These are phyloP conservation scores for Anacardium occidentale DNA, from an alignment of 345 rosid genomes.

Conservation along the genomic window DNA sequence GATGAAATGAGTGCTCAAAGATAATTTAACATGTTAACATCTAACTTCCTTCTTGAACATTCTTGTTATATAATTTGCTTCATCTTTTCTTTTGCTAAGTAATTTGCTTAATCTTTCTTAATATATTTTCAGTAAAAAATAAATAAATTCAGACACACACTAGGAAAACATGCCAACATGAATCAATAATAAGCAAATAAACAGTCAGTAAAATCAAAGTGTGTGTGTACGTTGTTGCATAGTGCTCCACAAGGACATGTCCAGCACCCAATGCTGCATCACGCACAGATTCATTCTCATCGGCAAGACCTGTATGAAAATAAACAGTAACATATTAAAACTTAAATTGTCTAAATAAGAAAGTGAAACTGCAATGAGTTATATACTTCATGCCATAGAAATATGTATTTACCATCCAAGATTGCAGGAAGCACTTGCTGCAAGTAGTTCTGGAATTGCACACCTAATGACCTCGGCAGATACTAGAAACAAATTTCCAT, in stretches of 20 bases:
- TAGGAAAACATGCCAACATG: not conserved
- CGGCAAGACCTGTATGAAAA: slow-evolving; percentile 77
- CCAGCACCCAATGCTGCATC: slow-evolving; percentile 99
- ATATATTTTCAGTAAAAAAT: not conserved
- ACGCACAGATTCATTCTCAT: slow-evolving; percentile 99
- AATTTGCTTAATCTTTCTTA: not conserved
- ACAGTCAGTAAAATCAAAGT: slow-evolving; percentile 7
- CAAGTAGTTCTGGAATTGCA: slow-evolving; percentile 92
- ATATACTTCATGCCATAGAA: not conserved
- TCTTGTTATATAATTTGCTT: not conserved
- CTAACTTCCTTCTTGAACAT: not conserved
- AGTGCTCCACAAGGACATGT: slow-evolving; percentile 95
- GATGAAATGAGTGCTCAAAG: not conserved
- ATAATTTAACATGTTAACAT: not conserved
- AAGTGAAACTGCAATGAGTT: not conserved
- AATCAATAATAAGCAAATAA: not conserved
- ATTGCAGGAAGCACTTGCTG: slow-evolving; percentile 94
- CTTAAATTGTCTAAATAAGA: slow-evolving; percentile 9
- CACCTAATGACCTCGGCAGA: slow-evolving; percentile 91
- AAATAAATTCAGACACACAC: not conserved
- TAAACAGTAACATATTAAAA: slow-evolving; percentile 13
- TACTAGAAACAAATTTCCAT: slow-evolving; percentile 46
- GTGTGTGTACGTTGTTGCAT: slow-evolving; percentile 75
- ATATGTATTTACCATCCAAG: slow-evolving; percentile 68
- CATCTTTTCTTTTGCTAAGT: not conserved